Conservation (phyloP, 345 rosid genomes). For the Melaleuca quinquenervia region DNA sequence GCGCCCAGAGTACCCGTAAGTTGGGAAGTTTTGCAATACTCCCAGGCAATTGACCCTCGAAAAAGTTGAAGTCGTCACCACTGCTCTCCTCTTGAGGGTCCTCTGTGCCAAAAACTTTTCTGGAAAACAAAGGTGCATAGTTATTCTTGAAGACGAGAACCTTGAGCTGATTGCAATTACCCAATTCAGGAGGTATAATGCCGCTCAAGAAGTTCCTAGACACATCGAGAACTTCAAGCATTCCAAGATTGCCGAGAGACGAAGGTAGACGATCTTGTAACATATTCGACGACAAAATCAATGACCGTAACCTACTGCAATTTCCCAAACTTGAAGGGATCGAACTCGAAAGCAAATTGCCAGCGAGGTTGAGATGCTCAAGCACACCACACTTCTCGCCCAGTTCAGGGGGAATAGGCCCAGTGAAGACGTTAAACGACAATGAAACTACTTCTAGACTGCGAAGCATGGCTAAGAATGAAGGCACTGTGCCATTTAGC, state of each 20-base stretch:
- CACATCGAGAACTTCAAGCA: conserved; percentile 36
- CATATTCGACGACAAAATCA: conserved; percentile 30
- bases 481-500: conserved; percentile 26
- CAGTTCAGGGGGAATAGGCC: conserved; percentile 16
- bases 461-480: conserved; percentile 3
- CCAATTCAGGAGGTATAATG: conserved; percentile 23
- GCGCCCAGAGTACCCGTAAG: conserved; percentile 32
- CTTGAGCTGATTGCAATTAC: conserved; percentile 22
- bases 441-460: conserved; percentile 16
- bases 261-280: conserved; percentile 24
- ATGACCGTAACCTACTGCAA: conserved; percentile 20
- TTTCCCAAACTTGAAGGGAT: conserved; percentile 30
- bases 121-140: conserved; percentile 20
- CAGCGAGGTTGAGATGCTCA: conserved; percentile 26
- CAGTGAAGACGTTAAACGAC: conserved; percentile 25
- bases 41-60: conserved; percentile 23
- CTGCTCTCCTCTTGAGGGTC: conserved; percentile 10
- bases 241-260: conserved; percentile 15
- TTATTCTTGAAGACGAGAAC: conserved; percentile 25
- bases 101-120: conserved; percentile 1
- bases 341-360: conserved; percentile 23
- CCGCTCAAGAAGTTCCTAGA: conserved; percentile 36
- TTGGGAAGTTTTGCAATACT: conserved; percentile 20
- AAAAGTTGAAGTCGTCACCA: conserved; percentile 32
- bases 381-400: conserved; percentile 24